Evolutionary conservation across 148 eudicot species (phyloP).

Genomic region (Pouteria glomerata): DNA sequence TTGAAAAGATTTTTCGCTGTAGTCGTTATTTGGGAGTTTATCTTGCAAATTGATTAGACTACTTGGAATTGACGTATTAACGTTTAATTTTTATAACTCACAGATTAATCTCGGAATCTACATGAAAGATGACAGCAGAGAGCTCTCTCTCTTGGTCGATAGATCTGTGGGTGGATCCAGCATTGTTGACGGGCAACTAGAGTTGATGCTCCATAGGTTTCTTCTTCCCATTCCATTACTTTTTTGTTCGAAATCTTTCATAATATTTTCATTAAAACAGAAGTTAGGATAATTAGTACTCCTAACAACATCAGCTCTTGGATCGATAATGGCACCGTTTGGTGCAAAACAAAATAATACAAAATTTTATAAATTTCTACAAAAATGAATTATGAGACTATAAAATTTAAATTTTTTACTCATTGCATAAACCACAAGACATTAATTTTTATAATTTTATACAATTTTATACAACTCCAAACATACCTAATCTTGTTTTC

Average conservation of each 20-base stretch:
- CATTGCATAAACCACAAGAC: too few relatives aligned
- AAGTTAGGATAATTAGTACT: neutral
- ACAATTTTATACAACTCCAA: too few relatives aligned
- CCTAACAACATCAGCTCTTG: neutral
- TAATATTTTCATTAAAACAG: neutral
- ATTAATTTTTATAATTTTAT: too few relatives aligned
- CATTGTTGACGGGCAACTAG: conserved; percentile 75
- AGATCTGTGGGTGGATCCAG: conserved; percentile 90
- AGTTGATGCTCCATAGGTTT: conserved; percentile 92
- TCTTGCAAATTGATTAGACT: neutral
- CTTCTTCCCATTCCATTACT: neutral
- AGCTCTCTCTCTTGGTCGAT: conserved; percentile 83
- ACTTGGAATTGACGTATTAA: neutral
- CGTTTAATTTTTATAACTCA: neutral
- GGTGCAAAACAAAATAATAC: too few relatives aligned
- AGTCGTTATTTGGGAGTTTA: neutral
- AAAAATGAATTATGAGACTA: too few relatives aligned
- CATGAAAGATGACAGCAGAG: conserved; percentile 60
- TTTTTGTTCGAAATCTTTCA: neutral
- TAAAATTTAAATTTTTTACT: too few relatives aligned
- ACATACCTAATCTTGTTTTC: neutral
- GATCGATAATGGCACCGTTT: neutral
- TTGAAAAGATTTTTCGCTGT: neutral
- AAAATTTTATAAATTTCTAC: too few relatives aligned
- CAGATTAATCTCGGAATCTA: conserved; percentile 86